Base-by-base conservation (phyloP, 345 rosid genomes). In the Eucalyptus cloeziana region DNA sequence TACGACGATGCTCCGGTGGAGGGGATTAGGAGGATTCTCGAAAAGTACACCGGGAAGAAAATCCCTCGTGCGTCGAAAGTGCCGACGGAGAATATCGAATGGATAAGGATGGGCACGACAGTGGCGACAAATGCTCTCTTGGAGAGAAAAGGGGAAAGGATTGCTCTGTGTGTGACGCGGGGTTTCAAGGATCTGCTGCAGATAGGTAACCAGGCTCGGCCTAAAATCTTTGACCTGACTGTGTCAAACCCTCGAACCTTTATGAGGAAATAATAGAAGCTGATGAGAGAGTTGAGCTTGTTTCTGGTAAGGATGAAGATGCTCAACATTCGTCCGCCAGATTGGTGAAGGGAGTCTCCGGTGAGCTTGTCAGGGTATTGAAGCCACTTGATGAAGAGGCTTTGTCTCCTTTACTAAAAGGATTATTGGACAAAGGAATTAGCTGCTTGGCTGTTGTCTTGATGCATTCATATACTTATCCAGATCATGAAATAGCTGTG, bases 101-200 rank as follows among this genome's bases (percentile, higher is more conserved):
- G 99, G 99, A 96, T 98, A 86, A 94, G 99, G 93, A 97, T 98
- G 99, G 99, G 99, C 27, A 98, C 99, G 0, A 96, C 99, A 83
- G 99, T 98, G 86, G 99, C 99, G 5, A 98, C 99, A 1, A 98
- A 98, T 91, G 99, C 99, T 3, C 94, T 98, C 87, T 88, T 98
- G 93, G 99, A 98, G 94, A 95, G 99, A 90, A 98, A 95, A 90
- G 99, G 99, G 1, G 98, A 98, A 83, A 94, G 98, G 89, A 98
- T 98, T 47, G 99, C 99, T 51, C 91, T 97, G 81, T 96, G 98
- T 92, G 99, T 97, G 56, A 97, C 99, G 10, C 90, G 83, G 86
- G 99, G 99, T 44, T 97, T 97, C 83, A 94, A 92, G 91, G 98
- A 98, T 92, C 91, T 98, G 93, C 92, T 98, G 88, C 99, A 98